Percentiles rank a stretch among this genome's conserved stretches.
Conservation (phyloP, 2,329 filamentous ascomycete genomes). For the Xylaria sp. region DNA sequence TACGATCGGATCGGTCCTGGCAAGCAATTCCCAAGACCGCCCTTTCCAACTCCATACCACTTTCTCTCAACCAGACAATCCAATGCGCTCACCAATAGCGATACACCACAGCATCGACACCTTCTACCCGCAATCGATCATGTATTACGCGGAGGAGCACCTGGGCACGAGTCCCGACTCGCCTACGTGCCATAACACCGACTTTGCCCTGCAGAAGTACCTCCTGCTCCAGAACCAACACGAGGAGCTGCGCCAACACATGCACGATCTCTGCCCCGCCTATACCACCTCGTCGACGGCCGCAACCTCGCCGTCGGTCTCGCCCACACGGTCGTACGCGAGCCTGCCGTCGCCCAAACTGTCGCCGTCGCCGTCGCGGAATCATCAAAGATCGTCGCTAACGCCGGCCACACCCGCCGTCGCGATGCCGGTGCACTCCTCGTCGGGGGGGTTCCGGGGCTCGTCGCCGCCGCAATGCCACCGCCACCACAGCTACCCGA, state of each 20-base stretch:
- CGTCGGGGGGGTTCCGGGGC: no score
- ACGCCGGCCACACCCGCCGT: slow-evolving; percentile 21
- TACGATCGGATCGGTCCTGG: slow-evolving; percentile 18
- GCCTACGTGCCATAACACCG: slow-evolving; percentile 42
- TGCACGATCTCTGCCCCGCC: slow-evolving; percentile 52
- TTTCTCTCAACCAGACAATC: slow-evolving; percentile 13
- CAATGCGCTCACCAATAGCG: slow-evolving; percentile 34
- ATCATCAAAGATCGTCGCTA: slow-evolving; percentile 30
- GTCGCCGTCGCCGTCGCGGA: slow-evolving; percentile 37
- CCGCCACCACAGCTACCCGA: no score
- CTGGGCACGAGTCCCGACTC: slow-evolving; percentile 14
- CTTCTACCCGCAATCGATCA: slow-evolving; percentile 11
- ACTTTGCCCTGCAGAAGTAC: slow-evolving; percentile 57
- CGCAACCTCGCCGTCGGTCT: slow-evolving; percentile 58
- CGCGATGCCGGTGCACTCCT: no score
- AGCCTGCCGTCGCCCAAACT: slow-evolving; percentile 48
- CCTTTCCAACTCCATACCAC: neutral
- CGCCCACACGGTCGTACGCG: slow-evolving; percentile 60
- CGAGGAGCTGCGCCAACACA: slow-evolving; percentile 53
- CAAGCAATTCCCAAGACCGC: neutral
- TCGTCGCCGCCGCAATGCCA: no score
- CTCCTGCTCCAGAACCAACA: slow-evolving; percentile 57
- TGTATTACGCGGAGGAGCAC: slow-evolving; percentile 19
- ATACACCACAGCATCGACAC: slow-evolving; percentile 14
- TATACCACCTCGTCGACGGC: slow-evolving; percentile 42